These are phyloP conservation scores for Schwanniomyces etchellsii DNA, from an alignment of 1,139 yeast species.

Conservation along the genomic window DNA sequence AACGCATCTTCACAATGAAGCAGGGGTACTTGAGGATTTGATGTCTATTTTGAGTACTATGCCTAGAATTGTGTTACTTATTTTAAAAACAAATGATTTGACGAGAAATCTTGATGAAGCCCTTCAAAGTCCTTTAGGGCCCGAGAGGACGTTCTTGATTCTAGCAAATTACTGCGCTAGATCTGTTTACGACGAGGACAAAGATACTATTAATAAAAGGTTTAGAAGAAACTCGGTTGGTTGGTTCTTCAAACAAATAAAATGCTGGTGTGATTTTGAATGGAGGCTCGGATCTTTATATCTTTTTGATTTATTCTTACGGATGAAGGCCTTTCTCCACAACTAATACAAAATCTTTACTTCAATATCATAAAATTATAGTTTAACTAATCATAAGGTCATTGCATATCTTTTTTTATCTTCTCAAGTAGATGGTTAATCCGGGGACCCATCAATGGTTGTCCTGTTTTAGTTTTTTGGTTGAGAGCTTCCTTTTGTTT, in stretches of 20 bases:
- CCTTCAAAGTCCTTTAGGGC: constrained; percentile 77
- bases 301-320: constrained; percentile 47
- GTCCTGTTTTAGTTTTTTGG: constrained; percentile 69
- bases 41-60: constrained; percentile 75
- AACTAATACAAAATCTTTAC: constrained; percentile 4
- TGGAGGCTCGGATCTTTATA: constrained; percentile 47
- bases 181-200: constrained; percentile 65
- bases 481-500: constrained; percentile 45
- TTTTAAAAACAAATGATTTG: constrained; percentile 89
- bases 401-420: constrained; percentile 48
- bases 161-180: constrained; percentile 87
- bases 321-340: constrained; percentile 14
- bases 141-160: constrained; percentile 80
- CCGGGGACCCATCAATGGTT: constrained; percentile 88
- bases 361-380: constrained; percentile 2
- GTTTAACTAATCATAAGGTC: neutral
- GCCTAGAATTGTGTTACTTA: constrained; percentile 81
- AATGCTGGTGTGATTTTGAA: constrained; percentile 48
- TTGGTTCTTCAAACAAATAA: constrained; percentile 30
- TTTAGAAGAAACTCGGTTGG: constrained; percentile 31
- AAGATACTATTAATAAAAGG: constrained; percentile 30
- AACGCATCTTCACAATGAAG: constrained; percentile 46
- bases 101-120: constrained; percentile 85
- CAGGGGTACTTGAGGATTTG: constrained; percentile 64
- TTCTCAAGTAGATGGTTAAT: constrained; percentile 74